Evolutionary conservation across 805 yeast species (phyloP).

Genomic region (Candida coquimbonensis): DNA sequence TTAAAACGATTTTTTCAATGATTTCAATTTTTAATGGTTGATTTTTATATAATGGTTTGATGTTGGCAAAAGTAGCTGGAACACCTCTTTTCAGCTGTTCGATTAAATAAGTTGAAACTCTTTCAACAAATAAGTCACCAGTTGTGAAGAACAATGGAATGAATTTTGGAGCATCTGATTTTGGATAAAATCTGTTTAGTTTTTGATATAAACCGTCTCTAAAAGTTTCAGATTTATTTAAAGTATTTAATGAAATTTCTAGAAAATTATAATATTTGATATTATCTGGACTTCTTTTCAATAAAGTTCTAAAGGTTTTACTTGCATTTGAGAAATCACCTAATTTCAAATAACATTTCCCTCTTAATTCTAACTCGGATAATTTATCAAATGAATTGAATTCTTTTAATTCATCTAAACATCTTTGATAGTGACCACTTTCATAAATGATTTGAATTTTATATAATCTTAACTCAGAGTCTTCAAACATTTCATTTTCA

Average conservation of each 20-base stretch:
- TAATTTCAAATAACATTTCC: conserved; percentile 51
- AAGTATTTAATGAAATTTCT: conserved; percentile 56
- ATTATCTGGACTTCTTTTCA: conserved; percentile 84
- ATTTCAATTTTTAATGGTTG: conserved; percentile 27
- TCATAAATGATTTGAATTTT: conserved; percentile 68
- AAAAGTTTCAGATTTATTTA: conserved; percentile 35
- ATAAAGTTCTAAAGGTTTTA: conserved; percentile 53
- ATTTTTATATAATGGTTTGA: conserved; percentile 68
- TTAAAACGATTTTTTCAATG: conserved; percentile 48
- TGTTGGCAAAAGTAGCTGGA: conserved; percentile 82
- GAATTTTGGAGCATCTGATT: conserved; percentile 70
- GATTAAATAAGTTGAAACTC: conserved; percentile 48
- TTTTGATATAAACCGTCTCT: conserved; percentile 59
- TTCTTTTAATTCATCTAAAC: conserved; percentile 54
- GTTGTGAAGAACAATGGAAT: conserved; percentile 71
- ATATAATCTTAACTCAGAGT: conserved; percentile 73
- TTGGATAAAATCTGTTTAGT: conserved; percentile 67
- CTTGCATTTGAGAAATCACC: conserved; percentile 61
- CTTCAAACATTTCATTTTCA: conserved; percentile 64
- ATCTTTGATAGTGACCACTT: conserved; percentile 25
- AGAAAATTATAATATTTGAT: conserved; percentile 55
- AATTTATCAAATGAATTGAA: conserved; percentile 50
- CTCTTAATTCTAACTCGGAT: conserved; percentile 59
- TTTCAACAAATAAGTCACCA: conserved; percentile 42
- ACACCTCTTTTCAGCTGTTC: conserved; percentile 70